A percentile compares a stretch with the other conserved stretches of the same genome.
Evolutionary conservation across 1,139 yeast species (phyloP).

Genomic region (Wickerhamomyces sp.): DNA sequence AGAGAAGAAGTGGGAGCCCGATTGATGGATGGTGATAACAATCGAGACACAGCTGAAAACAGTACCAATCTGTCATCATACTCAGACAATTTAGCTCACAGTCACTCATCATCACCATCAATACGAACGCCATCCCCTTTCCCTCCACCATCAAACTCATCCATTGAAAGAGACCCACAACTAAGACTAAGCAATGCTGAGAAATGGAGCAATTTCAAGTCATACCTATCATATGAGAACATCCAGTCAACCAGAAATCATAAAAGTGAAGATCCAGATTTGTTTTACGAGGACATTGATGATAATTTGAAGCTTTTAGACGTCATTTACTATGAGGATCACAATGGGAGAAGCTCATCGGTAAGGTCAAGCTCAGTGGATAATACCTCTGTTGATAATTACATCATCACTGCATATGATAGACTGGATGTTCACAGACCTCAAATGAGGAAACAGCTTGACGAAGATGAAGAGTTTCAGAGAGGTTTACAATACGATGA

Average conservation of each 20-base stretch:
- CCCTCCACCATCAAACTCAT: neutral
- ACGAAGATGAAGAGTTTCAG: neutral
- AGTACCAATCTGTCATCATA: too few relatives aligned
- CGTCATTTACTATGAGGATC: neutral
- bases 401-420: neutral
- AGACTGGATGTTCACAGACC: neutral
- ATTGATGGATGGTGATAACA: too few relatives aligned
- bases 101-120: too few relatives aligned
- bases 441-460: neutral
- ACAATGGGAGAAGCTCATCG: neutral
- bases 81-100: too few relatives aligned
- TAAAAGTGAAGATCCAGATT: neutral
- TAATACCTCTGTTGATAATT: conserved; percentile 18
- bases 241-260: neutral
- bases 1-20: too few relatives aligned
- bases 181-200: neutral
- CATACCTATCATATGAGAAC: neutral
- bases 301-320: neutral
- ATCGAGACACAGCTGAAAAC: too few relatives aligned
- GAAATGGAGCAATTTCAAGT: neutral
- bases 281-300: neutral
- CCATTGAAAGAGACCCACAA: neutral
- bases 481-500: neutral
- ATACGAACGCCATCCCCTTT: too few relatives aligned
- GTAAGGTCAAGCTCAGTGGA: conserved; percentile 20